These are phyloP conservation scores for Coemansia sp. DNA, from an alignment of 192 early-diverging fungal species.

Conservation along the genomic window DNA sequence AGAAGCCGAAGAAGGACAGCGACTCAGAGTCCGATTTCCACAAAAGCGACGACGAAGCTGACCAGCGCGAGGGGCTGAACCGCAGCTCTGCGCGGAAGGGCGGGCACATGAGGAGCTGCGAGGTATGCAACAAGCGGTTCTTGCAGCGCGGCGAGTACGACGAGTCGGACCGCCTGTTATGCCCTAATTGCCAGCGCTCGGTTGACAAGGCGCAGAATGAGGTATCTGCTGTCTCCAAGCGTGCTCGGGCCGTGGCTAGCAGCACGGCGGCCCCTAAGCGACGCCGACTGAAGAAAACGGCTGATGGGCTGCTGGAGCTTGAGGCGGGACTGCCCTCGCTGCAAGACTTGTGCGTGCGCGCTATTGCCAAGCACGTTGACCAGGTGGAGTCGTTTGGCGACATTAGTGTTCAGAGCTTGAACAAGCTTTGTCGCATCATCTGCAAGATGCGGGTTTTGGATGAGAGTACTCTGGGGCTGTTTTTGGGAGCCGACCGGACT, in stretches of 20 bases:
- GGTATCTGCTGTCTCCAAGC: constrained; percentile 9
- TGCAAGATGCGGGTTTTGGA: constrained; percentile 70
- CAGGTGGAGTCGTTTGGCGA: constrained; percentile 84
- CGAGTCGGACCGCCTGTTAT: constrained; percentile 15
- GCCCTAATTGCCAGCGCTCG: constrained; percentile 35
- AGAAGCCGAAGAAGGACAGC: constrained; percentile 15
- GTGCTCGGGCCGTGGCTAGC: constrained; percentile 4
- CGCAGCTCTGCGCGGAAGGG: constrained; percentile 47
- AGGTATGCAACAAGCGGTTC: constrained; percentile 39
- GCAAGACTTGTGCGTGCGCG: constrained; percentile 66
- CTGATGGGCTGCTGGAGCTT: constrained; percentile 53
- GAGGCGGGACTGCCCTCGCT: constrained; percentile 58
- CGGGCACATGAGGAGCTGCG: constrained; percentile 42
- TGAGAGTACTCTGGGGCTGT: constrained; percentile 63
- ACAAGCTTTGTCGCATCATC: constrained; percentile 75
- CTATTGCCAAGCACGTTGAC: constrained; percentile 74
- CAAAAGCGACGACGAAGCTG: constrained; percentile 18
- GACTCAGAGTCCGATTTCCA: constrained; percentile 8
- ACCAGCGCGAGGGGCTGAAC: constrained; percentile 28
- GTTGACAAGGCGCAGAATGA: constrained; percentile 22
- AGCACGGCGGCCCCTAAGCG: constrained; percentile 1
- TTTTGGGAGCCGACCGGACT: constrained; percentile 60
- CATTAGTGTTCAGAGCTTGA: constrained; percentile 65
- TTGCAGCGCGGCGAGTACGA: constrained; percentile 28
- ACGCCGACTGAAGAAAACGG: constrained; percentile 33